Evolutionary conservation across 108 stramenopile genomes (phyloP).

Genomic region (Craspedostauros australis): DNA sequence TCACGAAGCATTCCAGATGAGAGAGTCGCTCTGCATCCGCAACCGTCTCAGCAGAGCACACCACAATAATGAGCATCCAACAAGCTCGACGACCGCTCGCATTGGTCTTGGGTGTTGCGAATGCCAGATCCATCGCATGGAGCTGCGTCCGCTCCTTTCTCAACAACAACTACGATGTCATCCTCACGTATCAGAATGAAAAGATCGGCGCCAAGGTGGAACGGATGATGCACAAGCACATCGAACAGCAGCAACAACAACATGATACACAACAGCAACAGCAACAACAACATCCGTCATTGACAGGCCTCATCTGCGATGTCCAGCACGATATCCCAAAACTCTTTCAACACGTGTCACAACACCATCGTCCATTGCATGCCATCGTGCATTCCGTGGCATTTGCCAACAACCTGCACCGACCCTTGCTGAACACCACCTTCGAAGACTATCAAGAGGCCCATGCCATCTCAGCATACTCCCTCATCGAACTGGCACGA

Average conservation of each 20-base stretch:
- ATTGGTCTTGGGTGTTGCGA: conserved; percentile 52
- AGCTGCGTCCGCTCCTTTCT: conserved; percentile 33
- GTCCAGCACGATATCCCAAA: no score
- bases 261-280: no score
- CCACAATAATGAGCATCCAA: no score
- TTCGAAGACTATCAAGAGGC: conserved; percentile 29
- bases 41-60: no score
- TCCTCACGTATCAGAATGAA: conserved; percentile 44
- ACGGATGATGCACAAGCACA: conserved; percentile 3
- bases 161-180: conserved; percentile 26
- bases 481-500: conserved; percentile 35
- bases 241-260: no score
- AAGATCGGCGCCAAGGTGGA: conserved; percentile 11
- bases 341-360: conserved; percentile 22
- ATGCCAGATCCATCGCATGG: conserved; percentile 51
- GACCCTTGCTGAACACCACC: conserved; percentile 19
- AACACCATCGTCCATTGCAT: conserved; percentile 4
- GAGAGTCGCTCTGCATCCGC: no score
- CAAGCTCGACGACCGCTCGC: no score
- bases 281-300: no score
- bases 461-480: conserved; percentile 49
- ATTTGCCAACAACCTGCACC: conserved; percentile 32
- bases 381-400: conserved; percentile 50
- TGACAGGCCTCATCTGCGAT: no score
- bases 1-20: no score